A percentile compares a stretch with the other conserved stretches of the same genome.
Conservation (phyloP, 2,329 filamentous ascomycete genomes). For the Claviceps maximensis region DNA sequence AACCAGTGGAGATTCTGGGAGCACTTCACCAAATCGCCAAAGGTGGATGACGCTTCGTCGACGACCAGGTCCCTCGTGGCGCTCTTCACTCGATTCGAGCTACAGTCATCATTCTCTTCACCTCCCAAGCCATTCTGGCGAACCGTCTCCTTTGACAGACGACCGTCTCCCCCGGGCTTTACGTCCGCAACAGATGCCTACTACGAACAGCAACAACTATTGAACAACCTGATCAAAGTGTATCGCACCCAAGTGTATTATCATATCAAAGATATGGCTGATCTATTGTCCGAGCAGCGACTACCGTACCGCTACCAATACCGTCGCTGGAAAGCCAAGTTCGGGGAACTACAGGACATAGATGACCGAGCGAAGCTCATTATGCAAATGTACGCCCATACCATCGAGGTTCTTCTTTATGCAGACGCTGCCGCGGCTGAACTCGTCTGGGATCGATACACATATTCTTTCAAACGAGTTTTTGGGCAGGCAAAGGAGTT, state of each 20-base stretch:
- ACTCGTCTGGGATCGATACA: constrained; percentile 3
- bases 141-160: constrained; percentile 1
- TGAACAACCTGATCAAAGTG: constrained; percentile 2
- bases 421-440: not conserved
- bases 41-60: constrained; percentile 1
- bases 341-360: constrained; percentile 1
- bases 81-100: constrained; percentile 8
- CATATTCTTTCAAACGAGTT: constrained; percentile 1
- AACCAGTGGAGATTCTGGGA: constrained; percentile 8
- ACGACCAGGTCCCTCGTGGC: constrained; percentile 5
- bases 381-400: constrained; percentile 1
- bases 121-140: constrained; percentile 1
- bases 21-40: not conserved
- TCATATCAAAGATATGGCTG: not conserved
- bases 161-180: not conserved
- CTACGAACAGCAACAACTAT: constrained; percentile 1
- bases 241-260: not conserved
- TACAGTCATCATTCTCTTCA: not conserved
- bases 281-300: not conserved
- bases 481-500: constrained; percentile 1
- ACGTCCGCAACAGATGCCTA: not conserved
- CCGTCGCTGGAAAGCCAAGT: constrained; percentile 4
- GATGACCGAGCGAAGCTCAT: constrained; percentile 1
- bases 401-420: constrained; percentile 1
- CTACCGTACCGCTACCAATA: constrained; percentile 2